Conservation (phyloP, 1,284 basidiomycete genomes). For the Cryptococcus wingfieldii region DNA sequence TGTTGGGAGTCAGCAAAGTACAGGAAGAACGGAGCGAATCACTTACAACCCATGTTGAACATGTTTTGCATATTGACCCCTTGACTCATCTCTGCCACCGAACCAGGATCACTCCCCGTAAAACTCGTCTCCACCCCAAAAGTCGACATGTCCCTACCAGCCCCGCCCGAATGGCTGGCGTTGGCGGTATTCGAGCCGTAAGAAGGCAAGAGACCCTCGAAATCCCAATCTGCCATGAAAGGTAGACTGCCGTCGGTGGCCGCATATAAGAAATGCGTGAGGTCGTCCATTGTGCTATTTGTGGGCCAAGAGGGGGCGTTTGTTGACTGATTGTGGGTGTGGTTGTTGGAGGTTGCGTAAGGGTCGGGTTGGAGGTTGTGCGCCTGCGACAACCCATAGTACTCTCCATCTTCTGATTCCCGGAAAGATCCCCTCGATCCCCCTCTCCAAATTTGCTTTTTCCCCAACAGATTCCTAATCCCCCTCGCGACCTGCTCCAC, state of each 20-base stretch:
- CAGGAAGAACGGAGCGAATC: not conserved
- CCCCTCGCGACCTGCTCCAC: conserved; percentile 16
- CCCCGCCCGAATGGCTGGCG: too few relatives aligned
- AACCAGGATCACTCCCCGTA: not conserved
- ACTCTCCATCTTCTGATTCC: not conserved
- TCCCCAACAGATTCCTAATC: conserved; percentile 10
- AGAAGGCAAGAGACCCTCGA: conserved; percentile 5
- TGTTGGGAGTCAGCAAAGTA: too few relatives aligned
- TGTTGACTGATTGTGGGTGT: not conserved
- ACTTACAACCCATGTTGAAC: not conserved
- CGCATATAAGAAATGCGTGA: conserved; percentile 3
- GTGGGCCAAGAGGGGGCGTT: not conserved
- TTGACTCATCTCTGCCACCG: not conserved
- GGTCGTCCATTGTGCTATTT: conserved; percentile 6
- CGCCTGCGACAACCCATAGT: not conserved
- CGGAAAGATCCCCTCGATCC: not conserved
- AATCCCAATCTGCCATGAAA: conserved; percentile 12
- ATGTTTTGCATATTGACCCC: not conserved
- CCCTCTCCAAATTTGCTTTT: not conserved
- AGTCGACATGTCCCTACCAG: not conserved
- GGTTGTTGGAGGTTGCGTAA: not conserved
- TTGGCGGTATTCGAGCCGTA: not conserved
- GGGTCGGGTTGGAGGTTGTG: not conserved
- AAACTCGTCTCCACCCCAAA: not conserved
- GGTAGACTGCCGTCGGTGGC: conserved; percentile 7